phyloP scores from a whole-genome alignment of 768 basidiomycete species.

The Lactarius tabidus region DNA sequence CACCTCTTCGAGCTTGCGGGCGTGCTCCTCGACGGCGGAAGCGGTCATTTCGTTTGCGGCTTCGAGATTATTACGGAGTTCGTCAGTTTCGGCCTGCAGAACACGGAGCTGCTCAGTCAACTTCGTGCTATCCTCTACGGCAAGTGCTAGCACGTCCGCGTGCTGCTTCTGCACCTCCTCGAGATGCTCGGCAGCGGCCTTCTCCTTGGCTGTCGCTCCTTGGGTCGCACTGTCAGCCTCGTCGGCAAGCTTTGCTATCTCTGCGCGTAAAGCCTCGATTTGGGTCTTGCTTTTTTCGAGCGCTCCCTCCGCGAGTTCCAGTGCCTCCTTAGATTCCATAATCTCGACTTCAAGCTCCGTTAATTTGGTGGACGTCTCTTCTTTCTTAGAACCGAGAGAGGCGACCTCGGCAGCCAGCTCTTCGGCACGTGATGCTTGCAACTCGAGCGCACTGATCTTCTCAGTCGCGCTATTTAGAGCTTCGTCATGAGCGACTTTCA shows the following conservation, averaged over 20 bases:
- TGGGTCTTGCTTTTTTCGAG: constrained; percentile 43
- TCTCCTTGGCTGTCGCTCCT: constrained; percentile 46
- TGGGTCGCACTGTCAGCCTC: constrained; percentile 47
- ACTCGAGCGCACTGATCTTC: constrained; percentile 46
- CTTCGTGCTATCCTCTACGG: constrained; percentile 36
- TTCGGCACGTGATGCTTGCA: constrained; percentile 41
- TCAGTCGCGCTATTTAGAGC: constrained; percentile 46
- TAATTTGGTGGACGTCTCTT: constrained; percentile 64
- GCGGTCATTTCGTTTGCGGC: constrained; percentile 40
- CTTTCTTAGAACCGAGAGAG: constrained; percentile 58
- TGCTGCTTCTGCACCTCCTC: constrained; percentile 43
- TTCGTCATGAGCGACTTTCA: constrained; percentile 48
- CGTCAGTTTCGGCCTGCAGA: constrained; percentile 39
- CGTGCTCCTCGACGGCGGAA: constrained; percentile 46
- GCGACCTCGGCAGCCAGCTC: constrained; percentile 47
- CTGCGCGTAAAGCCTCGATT: constrained; percentile 50
- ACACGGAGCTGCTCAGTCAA: constrained; percentile 20
- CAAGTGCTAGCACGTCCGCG: constrained; percentile 42
- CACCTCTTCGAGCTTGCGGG: constrained; percentile 47
- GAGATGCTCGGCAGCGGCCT: constrained; percentile 38
- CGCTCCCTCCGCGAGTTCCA: constrained; percentile 61
- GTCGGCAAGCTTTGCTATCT: constrained; percentile 46
- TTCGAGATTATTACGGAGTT: constrained; percentile 45
- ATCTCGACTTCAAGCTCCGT: constrained; percentile 82
- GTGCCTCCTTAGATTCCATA: constrained; percentile 67